Base-by-base conservation (phyloP, 257 asterid genomes). In the Coffea eugenioides region DNA sequence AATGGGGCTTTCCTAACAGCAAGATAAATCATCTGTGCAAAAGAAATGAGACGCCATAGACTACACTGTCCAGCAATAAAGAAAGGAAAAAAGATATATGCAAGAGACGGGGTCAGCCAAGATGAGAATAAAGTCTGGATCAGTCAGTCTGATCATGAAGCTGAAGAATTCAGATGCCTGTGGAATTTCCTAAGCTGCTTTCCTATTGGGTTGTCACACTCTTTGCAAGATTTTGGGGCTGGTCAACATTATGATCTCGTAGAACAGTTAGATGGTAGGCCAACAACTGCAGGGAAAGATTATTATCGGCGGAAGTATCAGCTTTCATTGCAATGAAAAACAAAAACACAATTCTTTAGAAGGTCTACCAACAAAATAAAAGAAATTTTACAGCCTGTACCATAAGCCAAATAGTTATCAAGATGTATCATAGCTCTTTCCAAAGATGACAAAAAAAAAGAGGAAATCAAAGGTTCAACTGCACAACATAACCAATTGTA, bases 221-320 rank as follows among this genome's bases (percentile, higher is more conserved):
- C 85, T 95, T 95, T 16, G 99, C 99, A 80, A 95, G 99, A 90
- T 95, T 95, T 74, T 98, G 97, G 13, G 99, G 98, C 87, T 95
- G 99, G 79, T 93, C 99, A 25, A 95, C 99, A 25, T 95, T 92
- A 90, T 88, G 87, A 77, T 98, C 99, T 27, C 99, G 92, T 54
- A 93, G 87, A 72, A 95, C 99, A 25, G 99, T 95, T 64, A 95
- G 92, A 79, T 95, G 99, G 87, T 93, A 95, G 0, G 99, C 98
- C 92, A 95, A 84, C 83, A 95, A 89, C 99, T 95, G 93, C 83
- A 31, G 31, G 46, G 7, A 62, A 66, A 46, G 75, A 51, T 46
- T 39, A 82, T 21, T 13, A 77, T 49, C 61, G 69, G 41, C 31
- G 18, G 31, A 51, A 18, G 25, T 1, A 48, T 56, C 56, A 72